Evolutionary conservation across 2,329 filamentous ascomycete genomes (phyloP).

Genomic region (Gliomastix tumulicola): DNA sequence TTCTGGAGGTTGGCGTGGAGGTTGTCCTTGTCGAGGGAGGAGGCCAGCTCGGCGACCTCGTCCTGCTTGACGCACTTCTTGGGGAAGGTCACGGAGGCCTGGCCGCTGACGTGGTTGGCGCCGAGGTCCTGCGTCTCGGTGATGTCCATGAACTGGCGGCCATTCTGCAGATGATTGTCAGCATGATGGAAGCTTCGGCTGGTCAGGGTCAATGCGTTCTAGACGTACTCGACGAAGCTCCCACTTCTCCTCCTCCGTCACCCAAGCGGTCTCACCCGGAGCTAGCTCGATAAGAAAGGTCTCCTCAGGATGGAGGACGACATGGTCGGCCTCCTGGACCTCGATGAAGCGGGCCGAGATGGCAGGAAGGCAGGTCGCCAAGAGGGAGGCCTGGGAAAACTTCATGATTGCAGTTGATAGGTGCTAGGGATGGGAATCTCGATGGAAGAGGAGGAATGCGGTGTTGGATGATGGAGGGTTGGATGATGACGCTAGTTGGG

Average conservation of each 20-base stretch:
- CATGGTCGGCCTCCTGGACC: conserved; percentile 39
- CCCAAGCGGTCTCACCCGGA: conserved; percentile 78
- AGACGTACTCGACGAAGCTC: conserved; percentile 71
- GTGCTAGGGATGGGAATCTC: neutral
- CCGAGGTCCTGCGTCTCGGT: conserved; percentile 64
- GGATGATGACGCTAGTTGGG: too few species aligned
- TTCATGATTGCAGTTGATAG: conserved; percentile 34
- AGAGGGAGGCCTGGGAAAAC: conserved; percentile 41
- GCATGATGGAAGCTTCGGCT: too few species aligned
- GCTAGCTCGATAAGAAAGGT: conserved; percentile 72
- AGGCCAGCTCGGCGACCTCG: conserved; percentile 59
- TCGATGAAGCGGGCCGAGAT: conserved; percentile 51
- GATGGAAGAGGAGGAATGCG: neutral
- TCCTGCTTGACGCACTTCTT: conserved; percentile 57
- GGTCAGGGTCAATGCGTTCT: too few species aligned
- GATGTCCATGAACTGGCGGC: conserved; percentile 90
- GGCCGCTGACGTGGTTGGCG: conserved; percentile 24
- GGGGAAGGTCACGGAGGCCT: conserved; percentile 52
- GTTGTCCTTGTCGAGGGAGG: conserved; percentile 64
- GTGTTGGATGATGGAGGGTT: neutral
- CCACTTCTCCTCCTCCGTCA: conserved; percentile 96
- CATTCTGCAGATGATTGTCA: conserved; percentile 62
- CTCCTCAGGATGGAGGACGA: conserved; percentile 35
- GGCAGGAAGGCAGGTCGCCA: conserved; percentile 48
- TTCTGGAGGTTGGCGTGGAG: conserved; percentile 74